Percentiles rank a stretch among this genome's conserved stretches.
Conservation (phyloP, 2,329 filamentous ascomycete species). For the Pseudocercospora ulei region DNA sequence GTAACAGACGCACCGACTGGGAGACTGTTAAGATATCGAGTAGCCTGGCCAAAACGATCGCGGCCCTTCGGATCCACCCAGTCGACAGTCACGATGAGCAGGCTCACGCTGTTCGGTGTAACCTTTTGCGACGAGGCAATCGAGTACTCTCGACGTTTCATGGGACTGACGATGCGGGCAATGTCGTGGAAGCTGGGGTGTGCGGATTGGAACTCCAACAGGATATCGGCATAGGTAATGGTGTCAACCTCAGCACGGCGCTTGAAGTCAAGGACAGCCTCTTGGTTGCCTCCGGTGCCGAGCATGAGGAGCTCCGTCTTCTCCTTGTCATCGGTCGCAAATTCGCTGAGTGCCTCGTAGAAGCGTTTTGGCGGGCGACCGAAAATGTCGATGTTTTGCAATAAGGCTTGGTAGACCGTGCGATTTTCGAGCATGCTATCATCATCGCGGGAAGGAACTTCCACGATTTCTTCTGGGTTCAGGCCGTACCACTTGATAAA, state of each 20-base stretch:
- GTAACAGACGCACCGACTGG: constrained; percentile 68
- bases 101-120: constrained; percentile 73
- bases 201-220: constrained; percentile 82
- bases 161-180: constrained; percentile 71
- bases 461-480: constrained; percentile 72
- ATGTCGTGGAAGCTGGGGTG: constrained; percentile 83
- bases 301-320: constrained; percentile 69
- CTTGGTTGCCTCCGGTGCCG: constrained; percentile 51
- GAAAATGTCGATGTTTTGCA: constrained; percentile 93
- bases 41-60: constrained; percentile 85
- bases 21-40: constrained; percentile 73
- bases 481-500: constrained; percentile 90
- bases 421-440: constrained; percentile 65
- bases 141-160: constrained; percentile 98
- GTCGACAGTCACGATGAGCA: constrained; percentile 95
- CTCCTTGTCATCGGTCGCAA: constrained; percentile 71
- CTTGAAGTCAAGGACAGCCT: constrained; percentile 86
- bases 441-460: constrained; percentile 79
- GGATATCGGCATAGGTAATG: constrained; percentile 78
- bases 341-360: constrained; percentile 85
- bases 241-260: constrained; percentile 82
- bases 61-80: constrained; percentile 86
- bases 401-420: constrained; percentile 81
- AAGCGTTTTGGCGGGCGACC: constrained; percentile 95
- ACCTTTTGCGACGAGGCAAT: constrained; percentile 96